phyloP scores from a whole-genome alignment of 805 yeast species.

The Lipomyces sp. region DNA sequence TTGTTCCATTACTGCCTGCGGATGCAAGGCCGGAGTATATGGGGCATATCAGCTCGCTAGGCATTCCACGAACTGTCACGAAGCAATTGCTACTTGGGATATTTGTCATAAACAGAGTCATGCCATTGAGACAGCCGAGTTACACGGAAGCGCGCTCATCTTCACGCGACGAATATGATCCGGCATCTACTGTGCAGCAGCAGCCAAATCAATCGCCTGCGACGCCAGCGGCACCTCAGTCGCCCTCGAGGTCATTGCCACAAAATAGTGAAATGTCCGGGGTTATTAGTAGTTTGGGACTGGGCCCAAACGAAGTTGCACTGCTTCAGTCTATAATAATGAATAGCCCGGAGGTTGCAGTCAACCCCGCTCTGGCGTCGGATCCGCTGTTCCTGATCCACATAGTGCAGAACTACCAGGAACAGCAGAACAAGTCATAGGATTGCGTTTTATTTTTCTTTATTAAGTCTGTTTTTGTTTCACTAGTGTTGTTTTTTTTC shows the following conservation, averaged over 20 bases:
- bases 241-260: not conserved
- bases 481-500: not conserved
- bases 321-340: conserved; percentile 30
- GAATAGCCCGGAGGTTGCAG: conserved; percentile 33
- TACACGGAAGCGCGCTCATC: not conserved
- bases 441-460: not conserved
- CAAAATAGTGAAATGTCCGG: too few relatives aligned
- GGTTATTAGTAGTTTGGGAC: conserved; percentile 24
- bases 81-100: conserved; percentile 15
- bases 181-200: not conserved
- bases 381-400: conserved; percentile 35
- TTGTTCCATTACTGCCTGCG: conserved; percentile 43
- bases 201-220: too few relatives aligned
- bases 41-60: conserved; percentile 5
- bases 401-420: conserved; percentile 31
- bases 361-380: conserved; percentile 31
- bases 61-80: conserved; percentile 3
- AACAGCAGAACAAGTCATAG: not conserved
- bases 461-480: not conserved
- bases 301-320: conserved; percentile 30
- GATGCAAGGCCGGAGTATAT: conserved; percentile 32
- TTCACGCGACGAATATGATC: not conserved
- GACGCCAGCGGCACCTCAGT: too few relatives aligned
- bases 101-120: conserved; percentile 18
- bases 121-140: not conserved